Evolutionary conservation across 2,329 filamentous ascomycete genomes (phyloP), one percentile per base, ranked within the genome.

Genomic region (Hortaea werneckii): DNA sequence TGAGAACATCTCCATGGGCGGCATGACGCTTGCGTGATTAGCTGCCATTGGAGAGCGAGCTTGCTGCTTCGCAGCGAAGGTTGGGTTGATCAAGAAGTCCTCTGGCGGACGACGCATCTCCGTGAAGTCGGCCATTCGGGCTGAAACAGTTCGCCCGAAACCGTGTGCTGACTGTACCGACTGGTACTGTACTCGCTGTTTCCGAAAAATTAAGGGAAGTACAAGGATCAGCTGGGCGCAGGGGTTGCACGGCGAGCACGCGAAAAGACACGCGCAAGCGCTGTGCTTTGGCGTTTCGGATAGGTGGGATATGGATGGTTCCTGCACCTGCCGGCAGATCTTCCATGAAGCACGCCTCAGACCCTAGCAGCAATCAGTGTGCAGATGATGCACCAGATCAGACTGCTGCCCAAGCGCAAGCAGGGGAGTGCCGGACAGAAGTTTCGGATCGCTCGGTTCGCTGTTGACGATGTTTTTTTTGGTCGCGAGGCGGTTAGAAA

Each of bases 41-140:
- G 46, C 42, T 9, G 39, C 32, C 40, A 42, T 44, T 29, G 29
- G 10, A 11, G 29, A 27, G 32, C n/a, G n/a, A 35, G 32, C 9
- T 35, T 20, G 20, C 20, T 20, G 20, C 20, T 20, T 20, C 20
- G 20, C 20, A 20, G 20, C 20, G 43, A 11, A 26, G 10, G 50
- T 52, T 13, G 50, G 50, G 41, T 50, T 52, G 47, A 44, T 48
- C 41, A 54, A 42, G 40, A 52, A 52, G 42, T 53, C 46, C 9
- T 52, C 49, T 12, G 52, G 46, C 37, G 40, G 30, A 38, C 44
- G 44, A n/a, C 12, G 32, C 32, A n/a, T 47, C 7, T 42, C 34
- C 30, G 32, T 20, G 30, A 30, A 30, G 28, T 44, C 26, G 30
- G 40, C 42, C 42, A 45, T 45, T 29, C 9, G 32, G 8, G 28